Base-by-base conservation (phyloP, 192 early-diverging fungal genomes). In the Rhizophlyctis rosea region DNA sequence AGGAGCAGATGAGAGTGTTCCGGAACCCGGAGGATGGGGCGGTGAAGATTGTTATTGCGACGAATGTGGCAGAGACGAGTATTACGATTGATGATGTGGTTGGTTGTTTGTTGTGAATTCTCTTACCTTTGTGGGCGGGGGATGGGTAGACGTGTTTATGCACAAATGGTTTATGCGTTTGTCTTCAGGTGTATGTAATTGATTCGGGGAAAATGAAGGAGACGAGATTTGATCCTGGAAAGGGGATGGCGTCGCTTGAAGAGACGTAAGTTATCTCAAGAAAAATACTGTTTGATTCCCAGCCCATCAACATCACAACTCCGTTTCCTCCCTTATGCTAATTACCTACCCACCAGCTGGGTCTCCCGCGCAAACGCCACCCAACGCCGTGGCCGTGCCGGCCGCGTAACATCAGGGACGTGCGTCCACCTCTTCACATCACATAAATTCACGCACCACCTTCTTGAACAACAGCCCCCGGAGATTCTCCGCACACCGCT, bases 401-500 rank as follows among this genome's bases (percentile, higher is more conserved):
- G 94, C 4, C 81, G 93, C 30, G 85, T 88, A 3, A 76, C 79
- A 87, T 87, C 73, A 34, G 94, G 94, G 21, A 72, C 84, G 0
- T 94, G 91, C 61, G 90, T 84, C 65, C 87, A 91, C 50, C 61
- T 97, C 49, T 95, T 90, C 66, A 87, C 83, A 57, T 81, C 77
- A 2, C 69, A 84, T 47, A 58, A 73, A 13, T 74, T 72, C 7
- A 68, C 76, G 53, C 75, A 85, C 16, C 59, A 66, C 1, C 56
- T 82, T 34, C 67, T 74, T 47, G 35, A 57, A 28, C 83, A 91
- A 25, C 83, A 86, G 23, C 76, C 77, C 23, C 92, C 94, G 5
- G 94, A 96, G 75, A 86, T 96, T 27, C 70, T 84, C 49, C 81
- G 91, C 9, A 82, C 82, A 27, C 88, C 94, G 14, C 69, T 96